Conservation (phyloP, 1,139 yeast species). For the Blastobotrys buckinghamii region DNA sequence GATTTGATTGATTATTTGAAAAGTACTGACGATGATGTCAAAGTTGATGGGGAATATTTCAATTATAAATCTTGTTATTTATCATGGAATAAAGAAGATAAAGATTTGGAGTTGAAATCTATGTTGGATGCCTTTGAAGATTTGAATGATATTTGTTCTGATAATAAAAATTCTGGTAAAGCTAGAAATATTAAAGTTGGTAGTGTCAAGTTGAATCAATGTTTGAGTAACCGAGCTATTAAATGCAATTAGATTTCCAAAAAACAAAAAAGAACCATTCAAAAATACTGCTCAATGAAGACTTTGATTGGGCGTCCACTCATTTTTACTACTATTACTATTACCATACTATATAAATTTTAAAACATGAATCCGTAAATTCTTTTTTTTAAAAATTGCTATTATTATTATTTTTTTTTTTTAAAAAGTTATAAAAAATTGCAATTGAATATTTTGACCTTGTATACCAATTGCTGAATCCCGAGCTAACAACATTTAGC, state of each 20-base stretch:
- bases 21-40: background rate
- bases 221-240: background rate
- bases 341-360: no score
- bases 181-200: background rate
- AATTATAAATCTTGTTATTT: background rate
- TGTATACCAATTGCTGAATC: no score
- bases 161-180: background rate
- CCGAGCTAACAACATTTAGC: no score
- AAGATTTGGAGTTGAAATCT: background rate
- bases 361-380: no score
- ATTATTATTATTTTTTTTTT: no score
- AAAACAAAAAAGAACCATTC: no score
- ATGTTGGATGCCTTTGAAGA: background rate
- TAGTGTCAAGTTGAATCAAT: background rate
- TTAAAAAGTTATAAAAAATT: no score
- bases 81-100: background rate
- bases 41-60: background rate
- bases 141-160: background rate
- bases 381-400: background rate
- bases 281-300: no score
- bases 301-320: no score
- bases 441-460: no score
- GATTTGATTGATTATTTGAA: background rate
- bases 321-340: no score
- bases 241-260: background rate